Evolutionary conservation across 305 asterid genomes (phyloP).

Genomic region (Fraxinus greggii): DNA sequence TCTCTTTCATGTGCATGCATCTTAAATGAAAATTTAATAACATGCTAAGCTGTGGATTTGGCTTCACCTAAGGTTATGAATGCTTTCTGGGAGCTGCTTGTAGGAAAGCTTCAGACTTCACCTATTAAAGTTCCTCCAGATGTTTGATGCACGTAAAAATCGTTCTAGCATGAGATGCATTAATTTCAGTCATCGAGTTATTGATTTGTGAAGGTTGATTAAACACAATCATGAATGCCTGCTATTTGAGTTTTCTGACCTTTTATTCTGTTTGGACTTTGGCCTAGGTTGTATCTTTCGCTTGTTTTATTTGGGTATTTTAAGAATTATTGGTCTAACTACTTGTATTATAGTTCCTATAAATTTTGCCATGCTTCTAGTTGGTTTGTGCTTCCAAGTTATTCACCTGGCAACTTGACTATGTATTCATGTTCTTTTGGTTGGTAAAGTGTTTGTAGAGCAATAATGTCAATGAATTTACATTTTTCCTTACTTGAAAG

Average conservation of each 20-base stretch:
- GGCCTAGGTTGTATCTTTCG: not conserved
- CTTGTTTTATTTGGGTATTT: not conserved
- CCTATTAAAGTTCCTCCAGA: not conserved
- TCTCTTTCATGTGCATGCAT: not conserved
- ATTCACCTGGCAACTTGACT: not conserved
- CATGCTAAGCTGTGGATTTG: not conserved
- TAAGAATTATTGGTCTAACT: not conserved
- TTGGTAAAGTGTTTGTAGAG: not conserved
- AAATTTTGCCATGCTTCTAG: not conserved
- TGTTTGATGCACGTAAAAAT: not conserved
- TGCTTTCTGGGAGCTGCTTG: not conserved
- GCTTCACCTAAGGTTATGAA: not conserved
- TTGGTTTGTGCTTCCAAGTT: slow-evolving; percentile 1
- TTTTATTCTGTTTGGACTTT: not conserved
- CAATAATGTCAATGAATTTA: not conserved
- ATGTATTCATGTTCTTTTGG: not conserved
- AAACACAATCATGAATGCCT: not conserved
- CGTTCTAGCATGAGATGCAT: not conserved
- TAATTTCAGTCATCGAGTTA: not conserved
- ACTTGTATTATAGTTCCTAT: not conserved
- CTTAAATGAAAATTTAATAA: not conserved
- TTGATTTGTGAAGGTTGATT: not conserved
- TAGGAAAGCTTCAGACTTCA: not conserved
- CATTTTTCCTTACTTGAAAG: not conserved
- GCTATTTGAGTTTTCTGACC: not conserved